Conservation (phyloP, 805 yeast genomes). For the Saccharomycopsis amapae region DNA sequence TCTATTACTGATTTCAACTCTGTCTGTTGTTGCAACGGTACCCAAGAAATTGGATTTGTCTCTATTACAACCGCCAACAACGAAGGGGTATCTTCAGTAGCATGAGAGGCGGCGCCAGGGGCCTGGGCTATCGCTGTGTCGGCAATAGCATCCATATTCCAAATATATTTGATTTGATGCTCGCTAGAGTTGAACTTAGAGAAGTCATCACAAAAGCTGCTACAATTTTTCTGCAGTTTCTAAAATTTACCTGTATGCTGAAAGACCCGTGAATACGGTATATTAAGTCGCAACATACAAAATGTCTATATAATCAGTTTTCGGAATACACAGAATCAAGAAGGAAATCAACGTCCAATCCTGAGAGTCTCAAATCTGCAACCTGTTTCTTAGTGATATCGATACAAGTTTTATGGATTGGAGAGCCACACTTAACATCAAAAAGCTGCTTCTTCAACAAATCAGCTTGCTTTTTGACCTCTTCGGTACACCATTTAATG, state of each 20-base stretch:
- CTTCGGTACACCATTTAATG: constrained; percentile 71
- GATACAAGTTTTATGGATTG: constrained; percentile 49
- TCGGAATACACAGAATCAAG: constrained; percentile 34
- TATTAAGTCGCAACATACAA: too few species aligned
- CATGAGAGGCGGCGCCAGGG: constrained; percentile 24
- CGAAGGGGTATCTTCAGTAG: constrained; percentile 66
- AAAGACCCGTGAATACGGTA: too few species aligned
- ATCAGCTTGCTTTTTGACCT: constrained; percentile 51
- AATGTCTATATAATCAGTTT: too few species aligned
- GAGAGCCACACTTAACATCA: constrained; percentile 49
- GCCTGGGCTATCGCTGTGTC: constrained; percentile 42
- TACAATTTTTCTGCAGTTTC: too few species aligned
- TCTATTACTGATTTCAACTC: constrained; percentile 53
- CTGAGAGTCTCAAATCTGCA: constrained; percentile 51
- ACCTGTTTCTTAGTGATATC: constrained; percentile 51
- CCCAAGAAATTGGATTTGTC: constrained; percentile 52
- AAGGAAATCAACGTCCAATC: constrained; percentile 69
- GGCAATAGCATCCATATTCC: constrained; percentile 60
- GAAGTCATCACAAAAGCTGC: too few species aligned
- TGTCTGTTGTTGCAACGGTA: constrained; percentile 29
- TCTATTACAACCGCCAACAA: constrained; percentile 73
- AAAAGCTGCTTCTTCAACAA: constrained; percentile 60
- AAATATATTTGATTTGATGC: too few species aligned
- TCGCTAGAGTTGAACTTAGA: too few species aligned
- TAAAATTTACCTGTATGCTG: too few species aligned